Conservation (phyloP, 768 basidiomycete genomes). For the Fomitopsis pulvina region DNA sequence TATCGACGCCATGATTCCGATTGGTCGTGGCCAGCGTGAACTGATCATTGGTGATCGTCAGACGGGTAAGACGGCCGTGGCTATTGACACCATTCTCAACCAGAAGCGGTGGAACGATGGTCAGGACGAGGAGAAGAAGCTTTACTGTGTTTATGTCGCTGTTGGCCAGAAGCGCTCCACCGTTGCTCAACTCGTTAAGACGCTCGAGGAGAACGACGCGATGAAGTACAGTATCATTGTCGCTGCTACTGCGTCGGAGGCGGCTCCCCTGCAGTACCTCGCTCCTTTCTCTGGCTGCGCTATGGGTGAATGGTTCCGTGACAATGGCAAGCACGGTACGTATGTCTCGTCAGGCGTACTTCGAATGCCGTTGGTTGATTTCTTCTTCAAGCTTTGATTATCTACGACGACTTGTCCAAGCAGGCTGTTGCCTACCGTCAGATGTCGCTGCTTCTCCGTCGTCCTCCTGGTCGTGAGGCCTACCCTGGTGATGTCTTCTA, state of each 20-base stretch:
- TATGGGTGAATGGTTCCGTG: constrained; percentile 99
- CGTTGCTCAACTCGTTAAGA: constrained; percentile 98
- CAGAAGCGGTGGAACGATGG: constrained; percentile 99
- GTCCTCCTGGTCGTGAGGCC: constrained; percentile 99
- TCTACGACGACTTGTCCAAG: constrained; percentile 99
- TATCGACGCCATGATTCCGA: constrained; percentile 99
- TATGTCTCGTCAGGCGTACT: constrained; percentile 34
- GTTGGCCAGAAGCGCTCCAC: constrained; percentile 99
- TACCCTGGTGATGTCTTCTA: constrained; percentile 99
- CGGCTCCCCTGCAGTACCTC: constrained; percentile 98
- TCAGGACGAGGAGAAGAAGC: constrained; percentile 92
- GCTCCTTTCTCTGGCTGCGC: constrained; percentile 99
- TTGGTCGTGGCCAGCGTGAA: constrained; percentile 99
- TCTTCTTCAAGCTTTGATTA: constrained; percentile 79
- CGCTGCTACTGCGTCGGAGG: constrained; percentile 98
- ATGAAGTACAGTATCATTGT: constrained; percentile 99
- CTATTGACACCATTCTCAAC: constrained; percentile 99
- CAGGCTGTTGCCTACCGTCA: constrained; percentile 99
- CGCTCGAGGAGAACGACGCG: constrained; percentile 99
- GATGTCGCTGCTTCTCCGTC: constrained; percentile 99
- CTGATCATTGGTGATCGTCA: constrained; percentile 99
- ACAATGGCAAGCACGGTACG: constrained; percentile 98
- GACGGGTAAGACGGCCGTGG: constrained; percentile 98
- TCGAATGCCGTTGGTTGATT: not conserved
- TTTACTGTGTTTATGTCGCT: constrained; percentile 99